These are phyloP conservation scores for Trichoderma guizhouense DNA, from an alignment of 2,329 filamentous ascomycete genomes.

Conservation along the genomic window DNA sequence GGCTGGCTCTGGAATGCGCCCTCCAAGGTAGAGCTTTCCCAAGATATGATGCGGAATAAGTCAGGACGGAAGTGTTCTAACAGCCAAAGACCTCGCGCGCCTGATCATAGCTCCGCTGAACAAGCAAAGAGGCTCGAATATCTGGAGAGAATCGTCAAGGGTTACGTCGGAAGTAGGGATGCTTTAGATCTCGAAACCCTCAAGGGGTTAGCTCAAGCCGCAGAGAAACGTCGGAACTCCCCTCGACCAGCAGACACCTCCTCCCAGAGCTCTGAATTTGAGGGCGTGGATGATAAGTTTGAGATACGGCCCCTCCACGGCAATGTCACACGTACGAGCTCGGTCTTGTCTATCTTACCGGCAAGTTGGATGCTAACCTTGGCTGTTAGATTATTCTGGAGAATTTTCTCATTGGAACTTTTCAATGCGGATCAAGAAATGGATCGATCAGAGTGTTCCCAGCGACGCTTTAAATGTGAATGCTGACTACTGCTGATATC, in stretches of 20 bases:
- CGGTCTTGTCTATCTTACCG: background rate
- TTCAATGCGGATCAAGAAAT: conserved; percentile 49
- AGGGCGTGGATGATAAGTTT: conserved; percentile 22
- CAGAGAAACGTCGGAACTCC: background rate
- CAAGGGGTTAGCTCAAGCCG: conserved; percentile 9
- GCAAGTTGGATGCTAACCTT: background rate
- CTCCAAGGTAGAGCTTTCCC: background rate
- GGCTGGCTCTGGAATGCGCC: background rate
- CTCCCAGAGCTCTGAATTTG: conserved; percentile 23
- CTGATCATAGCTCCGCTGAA: conserved; percentile 6
- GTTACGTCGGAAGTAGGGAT: conserved; percentile 13
- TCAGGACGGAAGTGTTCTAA: background rate
- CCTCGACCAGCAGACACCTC: conserved; percentile 2
- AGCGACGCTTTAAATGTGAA: conserved; percentile 28
- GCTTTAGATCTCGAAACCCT: conserved; percentile 19
- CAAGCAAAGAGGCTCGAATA: conserved; percentile 18
- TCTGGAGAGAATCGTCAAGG: conserved; percentile 17
- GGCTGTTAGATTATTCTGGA: conserved; percentile 44
- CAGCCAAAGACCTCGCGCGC: background rate
- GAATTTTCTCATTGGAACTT: conserved; percentile 54
- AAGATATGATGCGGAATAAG: background rate
- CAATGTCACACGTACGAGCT: conserved; percentile 14
- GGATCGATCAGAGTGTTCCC: conserved; percentile 42
- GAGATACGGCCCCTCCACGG: background rate
- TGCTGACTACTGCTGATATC: conserved; percentile 10